Conservation (phyloP, 2,329 filamentous ascomycete genomes). For the Colletotrichum musae region DNA sequence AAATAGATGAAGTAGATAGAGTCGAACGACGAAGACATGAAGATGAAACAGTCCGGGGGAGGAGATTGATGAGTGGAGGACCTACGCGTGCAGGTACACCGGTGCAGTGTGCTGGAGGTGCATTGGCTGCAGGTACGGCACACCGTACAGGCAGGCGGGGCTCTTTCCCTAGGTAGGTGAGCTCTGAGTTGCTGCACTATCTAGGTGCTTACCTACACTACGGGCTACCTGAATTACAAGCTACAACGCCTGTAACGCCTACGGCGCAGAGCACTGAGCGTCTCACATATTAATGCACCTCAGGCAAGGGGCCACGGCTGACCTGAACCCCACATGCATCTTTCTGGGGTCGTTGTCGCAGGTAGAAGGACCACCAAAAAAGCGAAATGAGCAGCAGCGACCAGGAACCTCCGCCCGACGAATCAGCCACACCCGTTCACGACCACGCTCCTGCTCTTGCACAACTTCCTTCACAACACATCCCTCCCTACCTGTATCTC, state of each 20-base stretch:
- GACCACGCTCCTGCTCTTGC: slow-evolving; percentile 6
- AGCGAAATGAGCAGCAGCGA: slow-evolving; percentile 35
- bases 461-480: slow-evolving; percentile 7
- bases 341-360: slow-evolving; percentile 29
- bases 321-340: slow-evolving; percentile 30
- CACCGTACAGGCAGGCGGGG: slow-evolving; percentile 4
- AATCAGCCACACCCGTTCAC: background rate
- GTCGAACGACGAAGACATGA: slow-evolving; percentile 29
- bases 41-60: slow-evolving; percentile 33
- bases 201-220: too few species aligned
- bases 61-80: slow-evolving; percentile 27
- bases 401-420: slow-evolving; percentile 12
- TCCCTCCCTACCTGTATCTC: background rate
- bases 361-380: slow-evolving; percentile 21
- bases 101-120: slow-evolving; percentile 1
- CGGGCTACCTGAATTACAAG: too few species aligned
- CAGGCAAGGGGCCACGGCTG: slow-evolving; percentile 1
- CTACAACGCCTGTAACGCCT: background rate
- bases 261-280: background rate
- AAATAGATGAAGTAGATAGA: slow-evolving; percentile 18
- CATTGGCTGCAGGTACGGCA: slow-evolving; percentile 27
- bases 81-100: slow-evolving; percentile 17
- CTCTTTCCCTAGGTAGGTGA: too few species aligned
- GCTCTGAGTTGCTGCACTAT: too few species aligned
- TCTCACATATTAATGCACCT: background rate